Evolutionary conservation across 805 yeast genomes (phyloP), one percentile per base, ranked within the genome.

Genomic region (Metschnikowia kunwiensis): DNA sequence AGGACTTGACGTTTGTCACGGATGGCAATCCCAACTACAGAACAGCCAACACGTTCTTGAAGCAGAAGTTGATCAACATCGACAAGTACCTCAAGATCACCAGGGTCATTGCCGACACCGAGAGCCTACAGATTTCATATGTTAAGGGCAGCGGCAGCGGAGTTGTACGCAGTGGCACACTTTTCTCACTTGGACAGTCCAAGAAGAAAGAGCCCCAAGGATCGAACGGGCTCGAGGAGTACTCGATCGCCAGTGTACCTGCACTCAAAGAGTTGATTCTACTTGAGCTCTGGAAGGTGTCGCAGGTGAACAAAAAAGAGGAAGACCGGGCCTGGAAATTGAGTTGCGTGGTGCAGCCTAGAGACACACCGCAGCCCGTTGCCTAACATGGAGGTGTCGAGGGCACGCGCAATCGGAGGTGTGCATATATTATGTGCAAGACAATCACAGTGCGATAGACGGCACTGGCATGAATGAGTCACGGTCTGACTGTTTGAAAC

Each of bases 21-120:
- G 94, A 85, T 48, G 91, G 93, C n/a, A 84, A 84, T 53, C 72
- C 82, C 25, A 80, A 77, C 49, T 79, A 65, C 54, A 68, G 89
- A 54, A 75, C 69, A 42, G 79, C 82, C 5, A 75, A 78, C 43
- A 73, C 65, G 5, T 75, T 76, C 50, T 63, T 77, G 50, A 70
- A 70, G 44, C 77, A 75, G 50, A 75, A 75, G 49, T 64, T 82
- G 45, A 76, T 85, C 51, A 83, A 85, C 52, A 75, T 84, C 44
- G 93, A 82, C 54, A 85, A 85, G 54, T 81, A 80, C 52, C 69
- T 72, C 58, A 81, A 78, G 53, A 73, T 80, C 32, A 78, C 88
- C 5, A 67, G 79, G 39, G 74, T 82, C 24, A 70, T 83, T 34
- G 75, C 85, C 6, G 83, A 78, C 44, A 63, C 83, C 24, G 87